Evolutionary conservation across 2,329 filamentous ascomycete genomes (phyloP), one percentile per base, ranked within the genome.

Genomic region (Penicillium hesseltinei): DNA sequence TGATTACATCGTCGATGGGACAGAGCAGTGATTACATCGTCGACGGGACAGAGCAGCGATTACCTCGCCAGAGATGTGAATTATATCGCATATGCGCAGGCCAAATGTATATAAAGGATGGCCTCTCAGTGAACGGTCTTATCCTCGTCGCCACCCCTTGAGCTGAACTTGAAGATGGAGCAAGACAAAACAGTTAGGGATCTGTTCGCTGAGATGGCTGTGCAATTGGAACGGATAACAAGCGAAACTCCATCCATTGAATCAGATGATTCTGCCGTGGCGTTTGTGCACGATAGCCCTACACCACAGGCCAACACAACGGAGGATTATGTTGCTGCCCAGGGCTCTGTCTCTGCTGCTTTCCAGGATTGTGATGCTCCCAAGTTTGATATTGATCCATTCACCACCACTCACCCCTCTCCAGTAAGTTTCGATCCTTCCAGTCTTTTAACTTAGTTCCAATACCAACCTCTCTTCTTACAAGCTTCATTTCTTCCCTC

Each of bases 41-140:
- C 23, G 23, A 23, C 23, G 23, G 23, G 23, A 23, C 4, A 23
- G 23, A 23, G 23, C 23, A 23, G 23, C 1, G 23, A 5, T 23
- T 23, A 33, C 29, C 11, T 31, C 29, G 29, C 13, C 11, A 15
- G 4, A 33, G 4, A 33, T 13, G 11, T 17, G 8, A 3, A 35
- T 35, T 35, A 35, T 3, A 13, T 35, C 15, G 33, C 3, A 35
- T 2, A 17, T 35, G 11, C 9, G 2, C 9, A 8, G 25, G 3
- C 23, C 23, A 25, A 25, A 35, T 17, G 11, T 31, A 31, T 31
- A 29, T 10, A 31, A 31, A 31, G 1, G 5, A 13, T 5, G 0
- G 4, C 0, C 10, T 13, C 4, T 13, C 11, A 2, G 1, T 13
- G 5, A 33, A 13, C 0, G 0, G 3, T 10, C 17, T 38, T 10